phyloP scores from a whole-genome alignment of 345 rosid genomes.

The Firmiana major region DNA sequence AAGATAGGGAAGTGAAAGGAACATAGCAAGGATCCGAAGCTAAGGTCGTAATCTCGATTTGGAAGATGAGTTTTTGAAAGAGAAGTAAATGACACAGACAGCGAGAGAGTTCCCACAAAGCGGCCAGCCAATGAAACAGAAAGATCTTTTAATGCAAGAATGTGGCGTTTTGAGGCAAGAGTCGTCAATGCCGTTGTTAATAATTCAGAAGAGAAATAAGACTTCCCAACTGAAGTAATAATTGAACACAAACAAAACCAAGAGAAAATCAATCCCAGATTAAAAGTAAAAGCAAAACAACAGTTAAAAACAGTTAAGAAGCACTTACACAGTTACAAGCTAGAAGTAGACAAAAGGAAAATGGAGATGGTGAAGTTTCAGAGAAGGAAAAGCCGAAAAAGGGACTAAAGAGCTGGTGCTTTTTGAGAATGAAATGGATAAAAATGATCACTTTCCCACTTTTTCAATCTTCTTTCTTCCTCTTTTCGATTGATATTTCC shows the following conservation, averaged over 20 bases:
- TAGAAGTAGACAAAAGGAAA: not conserved
- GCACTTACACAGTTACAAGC: not conserved
- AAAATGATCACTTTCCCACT: not conserved
- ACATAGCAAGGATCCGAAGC: not conserved
- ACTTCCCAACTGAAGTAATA: constrained; percentile 6
- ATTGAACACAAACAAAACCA: not conserved
- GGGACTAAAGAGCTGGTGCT: not conserved
- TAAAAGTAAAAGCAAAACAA: not conserved
- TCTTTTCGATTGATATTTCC: not conserved
- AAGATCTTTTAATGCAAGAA: not conserved
- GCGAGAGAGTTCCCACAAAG: not conserved
- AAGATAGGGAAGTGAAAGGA: constrained; percentile 3
- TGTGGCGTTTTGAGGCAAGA: constrained; percentile 4
- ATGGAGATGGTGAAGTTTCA: constrained; percentile 6
- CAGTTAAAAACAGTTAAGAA: not conserved
- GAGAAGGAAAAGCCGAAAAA: not conserved
- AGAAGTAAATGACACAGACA: not conserved
- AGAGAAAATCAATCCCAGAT: not conserved
- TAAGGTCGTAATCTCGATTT: not conserved
- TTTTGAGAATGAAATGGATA: not conserved
- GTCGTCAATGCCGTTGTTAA: constrained; percentile 7
- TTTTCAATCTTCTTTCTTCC: not conserved
- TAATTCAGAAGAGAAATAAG: not conserved
- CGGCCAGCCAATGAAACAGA: constrained; percentile 9
- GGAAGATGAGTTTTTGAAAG: not conserved